Base-by-base conservation (phyloP, 2,329 filamentous ascomycete genomes). In the Nigrospora oryzae region DNA sequence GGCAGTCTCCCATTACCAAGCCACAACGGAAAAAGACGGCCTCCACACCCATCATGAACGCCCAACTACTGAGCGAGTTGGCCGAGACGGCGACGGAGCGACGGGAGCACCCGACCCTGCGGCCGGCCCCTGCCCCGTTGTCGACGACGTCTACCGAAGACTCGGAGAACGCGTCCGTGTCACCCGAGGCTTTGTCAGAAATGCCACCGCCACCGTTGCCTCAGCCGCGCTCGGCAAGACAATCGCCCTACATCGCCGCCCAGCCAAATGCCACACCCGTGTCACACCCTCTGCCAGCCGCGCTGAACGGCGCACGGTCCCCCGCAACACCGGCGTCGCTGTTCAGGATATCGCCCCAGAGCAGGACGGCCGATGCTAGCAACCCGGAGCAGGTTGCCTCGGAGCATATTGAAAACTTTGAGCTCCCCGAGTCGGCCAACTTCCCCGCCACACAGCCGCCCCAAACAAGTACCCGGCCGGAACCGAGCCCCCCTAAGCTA, bases 321-420 rank as follows among this genome's bases (percentile, higher is more conserved):
- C 86, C 87, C 11, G 89, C 88, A 2, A 95, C 89, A 0, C 89
- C 89, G 1, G 88, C 90, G 10, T 95, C 89, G 7, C 67, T 95
- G 47, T 95, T 96, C 86, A 84, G 81, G 55, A 72, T 91, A 37
- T 72, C 75, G 23, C 76, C 76, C 55, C 70, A 70, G 54, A 63
- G 68, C 43, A 76, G 75, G 50, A 71, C 70, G 45, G 60, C 64
- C 13, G 64, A 71, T 30, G 57, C 65, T 49, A 60, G 61, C 48
- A 53, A 61, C 52, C 60, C 66, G 19, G 71, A 71, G 14, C 61
- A 66, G 3, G 60, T 65, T 15, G 65, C 68, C 28, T 68, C 70
- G 4, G 76, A 79, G 33, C 67, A 74, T 36, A 80, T 79, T 37
- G 76, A 79, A 49, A 74, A 54, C 38, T 74, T 81, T 46, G 73